Evolutionary conservation across 2,329 filamentous ascomycete genomes (phyloP).

Genomic region (Colletotrichum brevisporum): DNA sequence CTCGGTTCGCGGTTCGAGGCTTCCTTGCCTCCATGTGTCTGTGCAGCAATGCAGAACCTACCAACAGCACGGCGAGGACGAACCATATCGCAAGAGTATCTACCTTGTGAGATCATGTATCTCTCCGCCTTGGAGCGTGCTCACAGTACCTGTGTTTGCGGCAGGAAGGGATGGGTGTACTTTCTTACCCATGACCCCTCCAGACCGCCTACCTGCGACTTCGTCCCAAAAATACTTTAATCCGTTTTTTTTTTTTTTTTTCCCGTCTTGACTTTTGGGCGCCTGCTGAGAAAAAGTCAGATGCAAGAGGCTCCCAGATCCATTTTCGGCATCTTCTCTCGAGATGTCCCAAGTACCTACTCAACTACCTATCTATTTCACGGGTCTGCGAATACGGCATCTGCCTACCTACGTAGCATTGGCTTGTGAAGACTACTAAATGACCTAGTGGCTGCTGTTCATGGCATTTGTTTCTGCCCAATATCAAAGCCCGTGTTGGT

Average conservation of each 20-base stretch:
- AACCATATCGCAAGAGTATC: neutral
- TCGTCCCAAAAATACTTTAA: constrained; percentile 32
- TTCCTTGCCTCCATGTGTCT: constrained; percentile 17
- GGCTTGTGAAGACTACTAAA: constrained; percentile 15
- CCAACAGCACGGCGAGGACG: neutral
- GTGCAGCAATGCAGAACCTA: constrained; percentile 24
- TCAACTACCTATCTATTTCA: neutral
- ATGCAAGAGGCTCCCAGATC: neutral
- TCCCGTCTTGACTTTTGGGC: neutral
- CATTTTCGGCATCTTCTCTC: constrained; percentile 1
- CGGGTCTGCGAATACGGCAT: neutral
- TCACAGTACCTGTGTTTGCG: neutral
- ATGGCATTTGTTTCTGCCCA: constrained; percentile 3
- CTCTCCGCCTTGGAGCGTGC: neutral
- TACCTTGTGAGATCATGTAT: no score
- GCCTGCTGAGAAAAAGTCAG: neutral
- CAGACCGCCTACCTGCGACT: constrained; percentile 27
- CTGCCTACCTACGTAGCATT: neutral
- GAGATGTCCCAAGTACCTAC: neutral
- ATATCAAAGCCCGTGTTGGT: constrained; percentile 21
- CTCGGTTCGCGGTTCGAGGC: neutral
- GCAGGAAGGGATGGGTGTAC: constrained; percentile 2
- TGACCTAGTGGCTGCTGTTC: neutral
- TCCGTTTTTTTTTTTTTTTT: constrained; percentile 12
- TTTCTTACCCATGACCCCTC: constrained; percentile 20